Evolutionary conservation across 139 green algal species (phyloP).

Genomic region (Chlamydomonas applanata): DNA sequence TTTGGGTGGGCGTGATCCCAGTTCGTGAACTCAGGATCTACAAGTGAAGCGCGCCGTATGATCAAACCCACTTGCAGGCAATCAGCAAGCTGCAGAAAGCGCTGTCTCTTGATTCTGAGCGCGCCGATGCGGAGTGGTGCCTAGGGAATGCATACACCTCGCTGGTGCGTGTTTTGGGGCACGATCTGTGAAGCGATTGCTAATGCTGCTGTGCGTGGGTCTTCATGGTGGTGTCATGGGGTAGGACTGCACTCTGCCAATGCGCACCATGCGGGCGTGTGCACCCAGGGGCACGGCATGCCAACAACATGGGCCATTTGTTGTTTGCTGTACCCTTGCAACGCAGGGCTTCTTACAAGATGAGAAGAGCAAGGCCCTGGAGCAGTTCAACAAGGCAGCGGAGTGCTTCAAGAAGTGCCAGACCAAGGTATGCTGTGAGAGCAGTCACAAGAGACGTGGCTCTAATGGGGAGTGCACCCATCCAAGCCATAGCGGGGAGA

Average conservation of each 20-base stretch:
- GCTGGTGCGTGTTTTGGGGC: conserved; percentile 29
- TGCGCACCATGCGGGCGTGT: too few species aligned
- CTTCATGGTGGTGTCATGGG: too few species aligned
- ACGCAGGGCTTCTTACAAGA: conserved; percentile 76
- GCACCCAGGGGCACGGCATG: too few species aligned
- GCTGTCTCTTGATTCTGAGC: conserved; percentile 67
- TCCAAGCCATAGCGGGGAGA: too few species aligned
- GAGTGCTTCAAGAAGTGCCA: conserved; percentile 76
- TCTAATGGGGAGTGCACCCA: too few species aligned
- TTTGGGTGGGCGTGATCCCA: too few species aligned
- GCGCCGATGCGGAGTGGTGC: conserved; percentile 92
- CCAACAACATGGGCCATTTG: too few species aligned
- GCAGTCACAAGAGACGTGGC: too few species aligned
- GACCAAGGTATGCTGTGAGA: conserved; percentile 44
- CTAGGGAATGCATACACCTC: conserved; percentile 94
- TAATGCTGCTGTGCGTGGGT: too few species aligned
- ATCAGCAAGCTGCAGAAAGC: conserved; percentile 84
- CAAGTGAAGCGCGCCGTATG: too few species aligned
- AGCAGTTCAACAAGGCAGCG: conserved; percentile 81
- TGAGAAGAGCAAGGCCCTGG: conserved; percentile 56
- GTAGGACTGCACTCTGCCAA: too few species aligned
- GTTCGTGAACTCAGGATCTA: too few species aligned
- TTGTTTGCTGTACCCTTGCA: neutral
- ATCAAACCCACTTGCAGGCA: conserved; percentile 43
- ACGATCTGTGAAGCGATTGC: neutral